Base-by-base conservation (phyloP, 2,329 filamentous ascomycete species). In the Lachnellula occidentalis region DNA sequence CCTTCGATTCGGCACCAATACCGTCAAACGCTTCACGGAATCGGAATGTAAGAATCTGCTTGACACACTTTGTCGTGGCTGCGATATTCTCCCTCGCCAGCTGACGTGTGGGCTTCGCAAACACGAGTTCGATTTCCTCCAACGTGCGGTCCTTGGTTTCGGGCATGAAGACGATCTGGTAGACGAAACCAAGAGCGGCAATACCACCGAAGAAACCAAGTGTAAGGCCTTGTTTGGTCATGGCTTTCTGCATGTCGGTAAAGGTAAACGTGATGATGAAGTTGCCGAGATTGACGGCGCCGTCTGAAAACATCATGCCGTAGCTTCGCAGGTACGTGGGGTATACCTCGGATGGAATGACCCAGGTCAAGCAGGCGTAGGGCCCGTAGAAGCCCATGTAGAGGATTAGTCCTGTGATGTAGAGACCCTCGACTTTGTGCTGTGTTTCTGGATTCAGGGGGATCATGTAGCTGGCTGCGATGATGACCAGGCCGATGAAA, bases 241-340 rank as follows among this genome's bases (percentile, higher is more conserved):
- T 86, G 15, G 81, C 79, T 0, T 78, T 68, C 68, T 86, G 81
- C 86, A 89, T 89, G 11, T 76, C 75, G 0, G 78, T 78, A 71
- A 89, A 90, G 76, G 88, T 88, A 75, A 88, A 89, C 9, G 86
- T 89, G 50, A 89, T 84, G 61, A 88, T 76, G 72, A 88, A 89
- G 2, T 83, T 85, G 50, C 79, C 81, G 21, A 89, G 75, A 78
- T 88, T 89, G 5, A 89, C 75, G 58, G 83, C 80, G 2, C 79
- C 83, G 46, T 85, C 82, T 0, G 83, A 85, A 0, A 80, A 85
- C 4, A 84, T 86, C 86, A 89, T 89, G 57, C 86, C 86, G 69
- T 88, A 89, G 11, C 77, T 81, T 49, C 86, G 79, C 0, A 88
- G 78, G 65, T 89, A 88, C 0, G 86, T 88, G 0, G 85, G 86